These are phyloP conservation scores for Trichomonas vaginalis DNA, from an alignment of 208 protist genomes.

Conservation along the genomic window DNA sequence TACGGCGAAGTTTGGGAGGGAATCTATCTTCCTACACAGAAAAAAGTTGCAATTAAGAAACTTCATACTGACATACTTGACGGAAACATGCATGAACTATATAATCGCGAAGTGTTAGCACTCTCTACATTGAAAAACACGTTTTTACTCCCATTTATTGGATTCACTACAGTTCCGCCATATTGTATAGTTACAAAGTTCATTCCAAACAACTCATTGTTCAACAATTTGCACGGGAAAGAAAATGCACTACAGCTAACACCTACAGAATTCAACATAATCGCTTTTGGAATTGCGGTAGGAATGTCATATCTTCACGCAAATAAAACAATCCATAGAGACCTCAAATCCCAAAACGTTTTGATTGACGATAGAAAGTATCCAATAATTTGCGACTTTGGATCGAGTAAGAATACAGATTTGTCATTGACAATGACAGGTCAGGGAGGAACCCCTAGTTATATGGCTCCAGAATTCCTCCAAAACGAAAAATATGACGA, in stretches of 20 bases:
- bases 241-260: neutral
- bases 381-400: constrained; percentile 15
- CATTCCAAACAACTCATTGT: neutral
- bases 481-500: neutral
- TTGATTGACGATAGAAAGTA: neutral
- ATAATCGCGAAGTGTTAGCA: neutral
- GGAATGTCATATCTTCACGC: neutral
- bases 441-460: neutral
- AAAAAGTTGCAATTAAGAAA: constrained; percentile 17
- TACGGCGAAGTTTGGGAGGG: neutral
- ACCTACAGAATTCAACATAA: neutral
- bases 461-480: constrained; percentile 9
- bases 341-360: neutral
- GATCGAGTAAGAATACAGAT: neutral
- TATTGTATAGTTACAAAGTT: constrained; percentile 11
- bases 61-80: neutral
- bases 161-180: neutral
- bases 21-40: neutral
- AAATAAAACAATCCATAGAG: neutral
- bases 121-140: neutral
- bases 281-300: neutral
- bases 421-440: neutral
- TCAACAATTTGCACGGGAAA: neutral
- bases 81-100: neutral
- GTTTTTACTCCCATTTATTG: constrained; percentile 1